Evolutionary conservation across 2,329 filamentous ascomycete genomes (phyloP).

Genomic region (Aureobasidium pullulans): DNA sequence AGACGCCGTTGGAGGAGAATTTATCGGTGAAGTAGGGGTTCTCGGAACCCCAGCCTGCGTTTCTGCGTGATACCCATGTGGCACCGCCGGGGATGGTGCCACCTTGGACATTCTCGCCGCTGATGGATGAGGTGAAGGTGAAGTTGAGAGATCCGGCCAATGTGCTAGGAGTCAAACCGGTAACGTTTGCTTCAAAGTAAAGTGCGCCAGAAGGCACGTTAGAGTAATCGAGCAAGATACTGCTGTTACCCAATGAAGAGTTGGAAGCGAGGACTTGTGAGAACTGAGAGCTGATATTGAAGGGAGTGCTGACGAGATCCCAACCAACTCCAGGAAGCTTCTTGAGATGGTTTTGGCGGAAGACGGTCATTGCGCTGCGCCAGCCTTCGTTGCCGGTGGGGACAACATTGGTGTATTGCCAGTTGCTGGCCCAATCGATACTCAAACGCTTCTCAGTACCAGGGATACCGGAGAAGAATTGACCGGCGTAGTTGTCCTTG

Average conservation of each 20-base stretch:
- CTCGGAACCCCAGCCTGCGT: slow-evolving; percentile 40
- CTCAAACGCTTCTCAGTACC: slow-evolving; percentile 36
- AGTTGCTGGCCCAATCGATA: slow-evolving; percentile 53
- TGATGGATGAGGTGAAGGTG: slow-evolving; percentile 44
- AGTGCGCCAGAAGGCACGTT: slow-evolving; percentile 44
- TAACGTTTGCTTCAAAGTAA: slow-evolving; percentile 49
- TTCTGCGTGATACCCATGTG: slow-evolving; percentile 45
- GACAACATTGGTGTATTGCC: slow-evolving; percentile 48
- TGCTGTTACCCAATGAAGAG: slow-evolving; percentile 41
- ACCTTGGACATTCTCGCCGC: slow-evolving; percentile 43
- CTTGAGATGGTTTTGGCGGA: slow-evolving; percentile 46
- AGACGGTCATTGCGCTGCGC: slow-evolving; percentile 46
- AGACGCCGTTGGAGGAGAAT: slow-evolving; percentile 34
- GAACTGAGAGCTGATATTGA: slow-evolving; percentile 43
- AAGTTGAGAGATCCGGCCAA: slow-evolving; percentile 41
- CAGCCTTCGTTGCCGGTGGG: slow-evolving; percentile 50
- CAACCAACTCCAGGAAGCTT: slow-evolving; percentile 46
- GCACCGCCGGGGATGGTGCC: slow-evolving; percentile 46
- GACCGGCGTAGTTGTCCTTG: slow-evolving; percentile 49
- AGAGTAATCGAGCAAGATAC: slow-evolving; percentile 45
- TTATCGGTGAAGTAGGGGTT: slow-evolving; percentile 51
- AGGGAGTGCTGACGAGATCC: slow-evolving; percentile 45
- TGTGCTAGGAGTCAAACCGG: slow-evolving; percentile 29
- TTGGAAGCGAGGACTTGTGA: slow-evolving; percentile 39
- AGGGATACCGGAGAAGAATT: slow-evolving; percentile 46